Conservation (phyloP, 352 stramenopile genomes). For the Pythium scleroteichum region DNA sequence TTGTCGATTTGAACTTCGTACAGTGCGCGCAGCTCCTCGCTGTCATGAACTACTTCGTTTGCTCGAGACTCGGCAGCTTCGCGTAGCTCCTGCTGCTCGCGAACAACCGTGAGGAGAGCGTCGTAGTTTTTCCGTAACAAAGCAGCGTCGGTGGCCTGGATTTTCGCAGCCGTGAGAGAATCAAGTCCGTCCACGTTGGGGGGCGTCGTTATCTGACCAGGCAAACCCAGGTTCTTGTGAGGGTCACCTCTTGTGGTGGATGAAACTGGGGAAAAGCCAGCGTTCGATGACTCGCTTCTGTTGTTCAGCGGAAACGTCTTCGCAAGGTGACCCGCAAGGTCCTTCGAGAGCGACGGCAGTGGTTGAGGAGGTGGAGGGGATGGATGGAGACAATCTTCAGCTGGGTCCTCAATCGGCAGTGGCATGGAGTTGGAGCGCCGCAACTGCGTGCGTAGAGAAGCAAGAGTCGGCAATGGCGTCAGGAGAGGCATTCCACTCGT, state of each 20-base stretch:
- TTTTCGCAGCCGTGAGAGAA: conserved; percentile 39
- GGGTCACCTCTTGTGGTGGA: neutral
- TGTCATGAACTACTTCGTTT: conserved; percentile 44
- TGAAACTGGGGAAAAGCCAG: neutral
- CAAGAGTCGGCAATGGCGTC: neutral
- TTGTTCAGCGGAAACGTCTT: neutral
- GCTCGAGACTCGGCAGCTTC: conserved; percentile 50
- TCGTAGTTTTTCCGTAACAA: conserved; percentile 82
- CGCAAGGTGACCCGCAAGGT: conserved; percentile 12
- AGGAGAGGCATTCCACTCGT: neutral
- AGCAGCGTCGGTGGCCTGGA: conserved; percentile 60
- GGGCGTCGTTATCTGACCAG: conserved; percentile 31
- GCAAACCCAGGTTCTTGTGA: conserved; percentile 19
- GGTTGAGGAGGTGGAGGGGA: conserved; percentile 13
- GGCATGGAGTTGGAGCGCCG: conserved; percentile 22
- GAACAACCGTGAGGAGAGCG: conserved; percentile 68
- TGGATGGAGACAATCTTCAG: conserved; percentile 3
- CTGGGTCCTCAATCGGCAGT: conserved; percentile 24
- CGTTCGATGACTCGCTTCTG: no score
- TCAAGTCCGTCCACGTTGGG: conserved; percentile 65
- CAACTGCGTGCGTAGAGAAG: conserved; percentile 5
- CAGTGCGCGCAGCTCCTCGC: conserved; percentile 50
- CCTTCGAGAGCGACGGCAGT: neutral
- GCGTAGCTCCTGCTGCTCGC: conserved; percentile 66
- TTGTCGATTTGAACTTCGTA: conserved; percentile 79